phyloP scores from a whole-genome alignment of 2,329 filamentous ascomycete genomes.

The Microcyclospora tardicrescens region DNA sequence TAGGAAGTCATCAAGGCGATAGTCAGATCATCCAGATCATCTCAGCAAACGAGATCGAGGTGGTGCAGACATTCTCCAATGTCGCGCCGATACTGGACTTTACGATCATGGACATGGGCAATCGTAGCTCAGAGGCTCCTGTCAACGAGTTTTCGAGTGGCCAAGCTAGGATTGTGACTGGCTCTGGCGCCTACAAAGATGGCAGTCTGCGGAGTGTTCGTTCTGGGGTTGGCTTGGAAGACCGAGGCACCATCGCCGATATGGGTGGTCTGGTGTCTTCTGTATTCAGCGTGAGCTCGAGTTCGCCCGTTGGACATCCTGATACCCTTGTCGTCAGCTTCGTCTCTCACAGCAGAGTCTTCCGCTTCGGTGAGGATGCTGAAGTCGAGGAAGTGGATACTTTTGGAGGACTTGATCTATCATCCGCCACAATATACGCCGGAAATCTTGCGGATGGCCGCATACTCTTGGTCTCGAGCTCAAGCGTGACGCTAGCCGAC shows the following conservation, averaged over 20 bases:
- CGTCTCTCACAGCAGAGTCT: conserved; percentile 69
- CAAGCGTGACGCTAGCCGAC: conserved; percentile 47
- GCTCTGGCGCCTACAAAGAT: conserved; percentile 79
- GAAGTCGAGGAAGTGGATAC: conserved; percentile 77
- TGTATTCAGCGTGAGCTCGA: conserved; percentile 49
- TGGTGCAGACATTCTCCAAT: conserved; percentile 67
- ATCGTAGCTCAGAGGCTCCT: conserved; percentile 62
- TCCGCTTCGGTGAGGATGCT: conserved; percentile 59
- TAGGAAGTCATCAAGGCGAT: conserved; percentile 87
- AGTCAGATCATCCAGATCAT: conserved; percentile 63
- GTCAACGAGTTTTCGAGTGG: conserved; percentile 90
- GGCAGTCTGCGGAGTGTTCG: conserved; percentile 81
- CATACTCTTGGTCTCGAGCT: conserved; percentile 64
- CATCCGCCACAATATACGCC: conserved; percentile 58
- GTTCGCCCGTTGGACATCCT: conserved; percentile 50
- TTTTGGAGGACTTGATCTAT: conserved; percentile 58
- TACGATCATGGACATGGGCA: conserved; percentile 90
- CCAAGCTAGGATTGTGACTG: conserved; percentile 84
- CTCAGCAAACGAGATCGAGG: conserved; percentile 45
- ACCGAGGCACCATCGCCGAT: conserved; percentile 68
- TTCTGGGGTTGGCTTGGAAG: conserved; percentile 81
- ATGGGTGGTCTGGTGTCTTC: conserved; percentile 40
- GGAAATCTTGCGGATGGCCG: conserved; percentile 48
- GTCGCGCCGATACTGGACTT: conserved; percentile 91
- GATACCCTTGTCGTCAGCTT: conserved; percentile 74